phyloP scores from a whole-genome alignment of 805 yeast genomes.

The Metschnikowia bowlesiae region DNA sequence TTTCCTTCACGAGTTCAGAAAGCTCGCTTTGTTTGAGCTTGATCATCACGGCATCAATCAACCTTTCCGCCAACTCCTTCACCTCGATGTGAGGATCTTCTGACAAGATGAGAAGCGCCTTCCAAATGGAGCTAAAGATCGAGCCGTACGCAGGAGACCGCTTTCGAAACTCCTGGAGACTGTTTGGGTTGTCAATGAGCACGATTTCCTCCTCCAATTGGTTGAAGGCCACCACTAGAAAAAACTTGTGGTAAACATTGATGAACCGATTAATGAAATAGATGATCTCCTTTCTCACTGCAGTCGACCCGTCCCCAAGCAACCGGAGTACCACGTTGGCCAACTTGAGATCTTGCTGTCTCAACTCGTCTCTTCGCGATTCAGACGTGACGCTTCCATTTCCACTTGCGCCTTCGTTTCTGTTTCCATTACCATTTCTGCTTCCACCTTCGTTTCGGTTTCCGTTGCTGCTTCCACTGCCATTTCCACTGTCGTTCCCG shows the following conservation, averaged over 20 bases:
- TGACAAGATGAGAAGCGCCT: constrained; percentile 69
- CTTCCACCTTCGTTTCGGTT: too few species aligned
- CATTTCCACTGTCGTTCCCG: too few species aligned
- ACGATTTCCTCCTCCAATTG: constrained; percentile 78
- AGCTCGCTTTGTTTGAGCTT: constrained; percentile 63
- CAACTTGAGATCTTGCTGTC: constrained; percentile 64
- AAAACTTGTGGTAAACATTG: constrained; percentile 62
- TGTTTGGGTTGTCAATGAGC: constrained; percentile 55
- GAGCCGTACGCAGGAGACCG: constrained; percentile 83
- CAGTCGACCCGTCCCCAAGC: constrained; percentile 82
- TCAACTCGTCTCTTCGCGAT: constrained; percentile 43
- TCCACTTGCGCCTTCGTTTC: too few species aligned
- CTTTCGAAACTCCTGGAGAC: constrained; percentile 60
- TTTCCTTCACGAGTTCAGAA: constrained; percentile 57
- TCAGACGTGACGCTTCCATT: constrained; percentile 22
- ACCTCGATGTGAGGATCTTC: constrained; percentile 89
- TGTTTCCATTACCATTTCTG: too few species aligned
- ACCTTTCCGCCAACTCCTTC: constrained; percentile 61
- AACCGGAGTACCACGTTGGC: constrained; percentile 64
- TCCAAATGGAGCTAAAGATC: constrained; percentile 82
- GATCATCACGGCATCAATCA: constrained; percentile 68
- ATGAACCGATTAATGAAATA: constrained; percentile 75
- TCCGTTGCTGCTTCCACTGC: too few species aligned
- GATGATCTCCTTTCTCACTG: constrained; percentile 82
- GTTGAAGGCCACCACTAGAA: constrained; percentile 80